Conservation (phyloP, 495 filamentous ascomycete species). For the Penicillium waksmanii region DNA sequence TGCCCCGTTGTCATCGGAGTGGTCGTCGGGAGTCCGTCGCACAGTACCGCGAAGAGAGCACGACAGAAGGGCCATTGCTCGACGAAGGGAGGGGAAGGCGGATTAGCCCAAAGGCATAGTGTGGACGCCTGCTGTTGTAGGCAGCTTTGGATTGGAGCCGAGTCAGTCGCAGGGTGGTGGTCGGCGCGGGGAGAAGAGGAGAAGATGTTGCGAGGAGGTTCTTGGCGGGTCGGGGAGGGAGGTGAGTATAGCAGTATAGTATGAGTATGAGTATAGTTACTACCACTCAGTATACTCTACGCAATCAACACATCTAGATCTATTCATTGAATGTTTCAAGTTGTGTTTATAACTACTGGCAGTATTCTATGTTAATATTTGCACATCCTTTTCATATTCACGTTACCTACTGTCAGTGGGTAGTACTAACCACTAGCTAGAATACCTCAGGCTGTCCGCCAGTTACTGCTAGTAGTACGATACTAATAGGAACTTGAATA, state of each 20-base stretch:
- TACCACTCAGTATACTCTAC: too few relatives aligned
- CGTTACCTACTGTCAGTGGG: too few relatives aligned
- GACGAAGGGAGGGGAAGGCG: conserved; percentile 4
- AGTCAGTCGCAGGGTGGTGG: not conserved
- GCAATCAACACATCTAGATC: too few relatives aligned
- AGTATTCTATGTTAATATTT: too few relatives aligned
- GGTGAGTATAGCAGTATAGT: not conserved
- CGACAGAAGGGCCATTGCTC: conserved; percentile 45
- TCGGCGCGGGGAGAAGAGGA: conserved; percentile 2
- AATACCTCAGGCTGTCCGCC: too few relatives aligned
- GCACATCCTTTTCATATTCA: too few relatives aligned
- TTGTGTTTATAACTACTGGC: too few relatives aligned
- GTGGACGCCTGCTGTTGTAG: conserved; percentile 4
- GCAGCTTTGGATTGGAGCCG: not conserved
- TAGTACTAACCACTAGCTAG: too few relatives aligned
- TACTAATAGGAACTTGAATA: too few relatives aligned
- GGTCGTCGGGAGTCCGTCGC: conserved; percentile 35
- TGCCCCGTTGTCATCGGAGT: conserved; percentile 20
- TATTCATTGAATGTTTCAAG: too few relatives aligned
- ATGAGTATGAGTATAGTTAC: too few relatives aligned
- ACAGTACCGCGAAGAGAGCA: conserved; percentile 42
- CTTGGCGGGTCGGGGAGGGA: conserved; percentile 5
- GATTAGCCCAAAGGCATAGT: conserved; percentile 10
- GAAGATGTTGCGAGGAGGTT: conserved; percentile 12
- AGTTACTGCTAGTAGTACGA: too few relatives aligned